Base-by-base conservation (phyloP, 2,329 filamentous ascomycete genomes). In the Fusarium nurragi region DNA sequence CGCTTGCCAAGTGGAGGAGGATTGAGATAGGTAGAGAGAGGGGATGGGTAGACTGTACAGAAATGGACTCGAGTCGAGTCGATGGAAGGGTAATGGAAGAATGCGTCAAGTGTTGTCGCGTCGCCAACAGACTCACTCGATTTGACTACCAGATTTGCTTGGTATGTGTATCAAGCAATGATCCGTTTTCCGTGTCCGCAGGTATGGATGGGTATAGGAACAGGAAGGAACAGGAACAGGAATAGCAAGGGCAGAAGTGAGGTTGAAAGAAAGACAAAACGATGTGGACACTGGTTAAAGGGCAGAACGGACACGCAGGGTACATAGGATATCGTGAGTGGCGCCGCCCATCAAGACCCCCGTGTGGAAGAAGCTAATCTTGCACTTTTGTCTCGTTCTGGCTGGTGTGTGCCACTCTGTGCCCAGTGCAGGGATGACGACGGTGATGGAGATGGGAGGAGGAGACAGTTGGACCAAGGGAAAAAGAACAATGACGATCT, bases 371-470 rank as follows among this genome's bases (percentile, higher is more conserved):
- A 64, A 64, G 63, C 63, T 66, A 67, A 48, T 49, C 43, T 50
- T 63, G 38, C 48, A 50, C 54, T 60, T 60, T 67, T 64, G 64
- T 53, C 61, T 65, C 45, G 45, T 64, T 65, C 50, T 47, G 60
- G 64, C 60, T 30, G 48, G 48, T 34, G 58, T 51, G 48, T 66
- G 58, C 23, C 58, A 57, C 47, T 65, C 45, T 59, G 39, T 41
- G 43, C 18, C 43, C 37, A 43, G 34, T 54, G 60, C 60, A 52
- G 54, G 63, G 63, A 52, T 60, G 49, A 54, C 52, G 52, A 46
- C 53, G 46, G 55, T 32, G 41, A 40, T 47, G 40, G 21, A 51
- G 47, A 39, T 54, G 19, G 32, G 26, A 34, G 36, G 43, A 21
- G 37, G 13, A 38, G 28, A 51, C 30, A 52, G 57, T 37, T 61